These are phyloP conservation scores for Penicillium nucicola DNA, from an alignment of 495 filamentous ascomycete genomes.

Conservation along the genomic window DNA sequence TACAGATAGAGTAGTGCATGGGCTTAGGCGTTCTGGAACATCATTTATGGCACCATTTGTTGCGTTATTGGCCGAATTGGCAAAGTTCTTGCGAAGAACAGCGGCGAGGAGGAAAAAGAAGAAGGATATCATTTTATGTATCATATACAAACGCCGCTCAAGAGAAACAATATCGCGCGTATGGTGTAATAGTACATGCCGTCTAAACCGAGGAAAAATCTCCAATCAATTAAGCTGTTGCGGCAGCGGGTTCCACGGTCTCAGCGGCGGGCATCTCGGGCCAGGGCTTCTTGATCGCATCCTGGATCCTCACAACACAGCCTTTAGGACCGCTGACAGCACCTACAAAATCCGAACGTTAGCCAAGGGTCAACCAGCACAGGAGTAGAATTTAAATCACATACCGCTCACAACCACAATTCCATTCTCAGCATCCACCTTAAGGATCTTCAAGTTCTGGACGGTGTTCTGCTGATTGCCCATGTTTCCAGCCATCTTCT, in stretches of 20 bases:
- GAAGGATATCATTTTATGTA: conserved; percentile 47
- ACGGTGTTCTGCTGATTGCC: conserved; percentile 80
- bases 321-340: conserved; percentile 82
- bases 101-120: conserved; percentile 4
- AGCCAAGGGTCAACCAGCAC: background rate
- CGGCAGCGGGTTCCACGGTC: conserved; percentile 33
- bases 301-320: conserved; percentile 76
- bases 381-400: conserved; percentile 6
- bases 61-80: background rate
- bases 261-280: conserved; percentile 51
- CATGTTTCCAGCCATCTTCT: conserved; percentile 97
- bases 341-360: conserved; percentile 41
- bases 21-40: conserved; percentile 24
- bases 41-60: conserved; percentile 7
- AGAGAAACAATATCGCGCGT: conserved; percentile 34
- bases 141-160: conserved; percentile 48
- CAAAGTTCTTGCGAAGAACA: background rate
- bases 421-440: conserved; percentile 79
- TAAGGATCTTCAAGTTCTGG: conserved; percentile 85
- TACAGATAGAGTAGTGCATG: conserved; percentile 29
- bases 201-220: conserved; percentile 8
- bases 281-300: conserved; percentile 89
- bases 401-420: conserved; percentile 83
- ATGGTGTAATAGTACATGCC: conserved; percentile 44
- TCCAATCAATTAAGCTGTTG: conserved; percentile 26